Evolutionary conservation across 2,329 filamentous ascomycete species (phyloP), one percentile per base, ranked within the genome.

Genomic region (Neobulgaria alba): DNA sequence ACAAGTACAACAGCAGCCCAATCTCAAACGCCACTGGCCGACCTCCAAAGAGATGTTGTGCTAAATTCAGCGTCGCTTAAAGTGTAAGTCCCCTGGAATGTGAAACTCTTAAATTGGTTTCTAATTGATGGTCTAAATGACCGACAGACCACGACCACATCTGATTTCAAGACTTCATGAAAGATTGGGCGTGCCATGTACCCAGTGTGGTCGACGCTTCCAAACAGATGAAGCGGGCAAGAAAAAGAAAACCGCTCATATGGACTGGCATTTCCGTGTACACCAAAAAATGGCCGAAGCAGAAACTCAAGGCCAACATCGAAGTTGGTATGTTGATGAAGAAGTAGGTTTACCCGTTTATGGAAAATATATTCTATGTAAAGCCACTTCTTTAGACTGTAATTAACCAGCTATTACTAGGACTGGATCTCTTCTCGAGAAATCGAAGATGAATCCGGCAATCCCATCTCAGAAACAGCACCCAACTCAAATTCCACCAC

Each of bases 201-300:
- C 82, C 10, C 90, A 90, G 44, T 98, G 92, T 59, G 92, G 90
- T 17, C 77, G 89, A 45, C 81, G 92, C 2, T 98, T 98, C 61
- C 74, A 74, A 39, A 75, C 76, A 3, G 85, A 85, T 36, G 77
- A 80, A 10, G 79, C 85, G 49, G 90, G 90, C 10, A 84, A 79
- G 55, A 80, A 82, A 58, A 85, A 84, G 67, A 96, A 96, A 67
- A 85, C 82, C 17, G 79, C 82, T 3, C 92, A 98, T 60, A 81
- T 98, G 70, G 92, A 98, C 63, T 98, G 92, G 92, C 92, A 98
- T 63, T 98, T 98, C 66, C 81, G 83, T 42, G 89, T 90, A 17
- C 90, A 95, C 57, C 84, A 89, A 56, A 82, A 88, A 33, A 86
- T 93, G 64, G 79, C 80, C 2, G 90, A 96, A 53, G 82, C 85